phyloP scores from a whole-genome alignment of 2,329 filamentous ascomycete species.

The Zymoseptoria pseudotritici region DNA sequence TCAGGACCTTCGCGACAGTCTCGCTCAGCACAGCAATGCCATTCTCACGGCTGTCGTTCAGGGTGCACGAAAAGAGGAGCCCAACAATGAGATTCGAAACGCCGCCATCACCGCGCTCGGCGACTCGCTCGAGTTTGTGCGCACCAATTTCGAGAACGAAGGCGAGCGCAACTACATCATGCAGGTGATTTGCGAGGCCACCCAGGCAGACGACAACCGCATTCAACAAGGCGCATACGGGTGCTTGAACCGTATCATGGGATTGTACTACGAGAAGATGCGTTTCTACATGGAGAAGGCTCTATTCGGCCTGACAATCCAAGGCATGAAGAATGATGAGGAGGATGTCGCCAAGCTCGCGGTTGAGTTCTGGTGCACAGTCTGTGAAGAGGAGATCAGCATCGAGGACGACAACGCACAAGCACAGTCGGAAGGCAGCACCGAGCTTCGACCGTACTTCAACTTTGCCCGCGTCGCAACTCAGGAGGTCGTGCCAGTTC shows the following conservation, averaged over 20 bases:
- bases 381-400: conserved; percentile 95
- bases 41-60: conserved; percentile 97
- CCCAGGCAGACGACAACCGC: conserved; percentile 80
- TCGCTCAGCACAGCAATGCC: conserved; percentile 86
- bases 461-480: conserved; percentile 93
- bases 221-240: conserved; percentile 96
- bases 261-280: conserved; percentile 98
- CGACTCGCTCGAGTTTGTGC: conserved; percentile 94
- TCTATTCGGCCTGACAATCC: conserved; percentile 90
- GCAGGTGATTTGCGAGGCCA: conserved; percentile 99
- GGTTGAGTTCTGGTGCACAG: conserved; percentile 99
- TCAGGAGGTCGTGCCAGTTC: conserved; percentile 85
- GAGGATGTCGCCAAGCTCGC: conserved; percentile 97
- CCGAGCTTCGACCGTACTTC: conserved; percentile 85
- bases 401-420: conserved; percentile 95
- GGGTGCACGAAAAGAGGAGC: conserved; percentile 92
- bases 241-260: conserved; percentile 98
- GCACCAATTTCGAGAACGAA: conserved; percentile 98
- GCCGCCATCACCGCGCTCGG: conserved; percentile 90
- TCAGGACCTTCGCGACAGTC: conserved; percentile 68
- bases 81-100: conserved; percentile 81
- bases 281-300: conserved; percentile 99
- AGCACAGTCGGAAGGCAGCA: conserved; percentile 61
- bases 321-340: conserved; percentile 96
- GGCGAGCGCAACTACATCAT: conserved; percentile 99